phyloP scores from a whole-genome alignment of 768 basidiomycete genomes.

The Kwoniella europaea region DNA sequence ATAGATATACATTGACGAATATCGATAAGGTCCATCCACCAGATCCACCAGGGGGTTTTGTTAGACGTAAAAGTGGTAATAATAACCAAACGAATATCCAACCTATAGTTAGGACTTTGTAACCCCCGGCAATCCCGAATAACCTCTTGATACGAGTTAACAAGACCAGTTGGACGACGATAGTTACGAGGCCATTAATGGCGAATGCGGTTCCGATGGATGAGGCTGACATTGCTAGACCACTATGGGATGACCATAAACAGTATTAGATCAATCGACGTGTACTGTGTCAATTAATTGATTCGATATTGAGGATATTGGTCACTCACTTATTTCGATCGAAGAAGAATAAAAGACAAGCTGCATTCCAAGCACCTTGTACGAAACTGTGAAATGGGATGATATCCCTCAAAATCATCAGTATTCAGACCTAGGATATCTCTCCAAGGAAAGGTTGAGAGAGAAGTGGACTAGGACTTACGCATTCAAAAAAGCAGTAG shows the following conservation, averaged over 20 bases:
- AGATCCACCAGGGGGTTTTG: constrained; percentile 14
- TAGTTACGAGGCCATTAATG: constrained; percentile 53
- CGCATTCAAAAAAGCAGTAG: constrained; percentile 52
- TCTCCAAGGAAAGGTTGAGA: neutral
- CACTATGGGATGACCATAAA: constrained; percentile 32
- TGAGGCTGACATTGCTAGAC: constrained; percentile 54
- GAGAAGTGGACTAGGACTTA: constrained; percentile 19
- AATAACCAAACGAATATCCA: constrained; percentile 50
- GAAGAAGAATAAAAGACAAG: constrained; percentile 55
- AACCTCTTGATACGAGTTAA: constrained; percentile 46
- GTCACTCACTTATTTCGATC: constrained; percentile 51
- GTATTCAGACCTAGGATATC: neutral
- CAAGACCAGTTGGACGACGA: constrained; percentile 51
- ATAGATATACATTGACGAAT: constrained; percentile 45
- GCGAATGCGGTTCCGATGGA: constrained; percentile 54
- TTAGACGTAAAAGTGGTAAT: constrained; percentile 43
- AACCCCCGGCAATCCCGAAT: constrained; percentile 46
- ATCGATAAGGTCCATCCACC: constrained; percentile 45
- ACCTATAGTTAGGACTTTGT: constrained; percentile 50
- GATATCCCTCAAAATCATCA: neutral
- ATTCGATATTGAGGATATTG: neutral
- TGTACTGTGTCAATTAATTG: neutral
- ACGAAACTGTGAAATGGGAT: constrained; percentile 45
- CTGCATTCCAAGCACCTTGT: constrained; percentile 51
- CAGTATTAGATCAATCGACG: neutral